A percentile compares a stretch with the other conserved stretches of the same genome.
Evolutionary conservation across 139 green algal species (phyloP).

Genomic region (Chlamydomonas schloesseri): DNA sequence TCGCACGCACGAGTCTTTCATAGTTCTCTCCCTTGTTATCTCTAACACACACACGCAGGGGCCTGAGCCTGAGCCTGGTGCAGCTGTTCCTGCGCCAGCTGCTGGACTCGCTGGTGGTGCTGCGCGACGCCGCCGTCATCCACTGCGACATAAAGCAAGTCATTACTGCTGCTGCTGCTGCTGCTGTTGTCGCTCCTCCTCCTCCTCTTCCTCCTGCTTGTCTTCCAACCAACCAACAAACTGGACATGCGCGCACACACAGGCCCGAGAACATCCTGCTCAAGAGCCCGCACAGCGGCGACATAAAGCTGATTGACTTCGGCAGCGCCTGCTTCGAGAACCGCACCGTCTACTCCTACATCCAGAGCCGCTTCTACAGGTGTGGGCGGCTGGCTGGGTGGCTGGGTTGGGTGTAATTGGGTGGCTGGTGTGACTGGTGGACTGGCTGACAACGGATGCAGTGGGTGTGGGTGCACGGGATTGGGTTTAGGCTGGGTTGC

Average conservation of each 20-base stretch:
- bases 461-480: too few relatives aligned
- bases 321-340: conserved; percentile 95
- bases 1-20: too few relatives aligned
- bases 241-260: too few relatives aligned
- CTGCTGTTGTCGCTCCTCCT: too few relatives aligned
- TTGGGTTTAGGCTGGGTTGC: too few relatives aligned
- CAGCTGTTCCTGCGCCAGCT: conserved; percentile 67
- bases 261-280: conserved; percentile 98
- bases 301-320: conserved; percentile 99
- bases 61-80: conserved; percentile 91
- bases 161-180: too few relatives aligned
- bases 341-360: conserved; percentile 97
- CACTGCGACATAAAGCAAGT: conserved; percentile 99
- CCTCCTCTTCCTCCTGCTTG: too few relatives aligned
- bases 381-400: not conserved
- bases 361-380: conserved; percentile 91
- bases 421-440: too few relatives aligned
- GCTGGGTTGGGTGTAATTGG: too few relatives aligned
- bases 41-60: conserved; percentile 51
- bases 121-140: conserved; percentile 91
- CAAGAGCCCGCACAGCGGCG: conserved; percentile 62
- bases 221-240: too few relatives aligned
- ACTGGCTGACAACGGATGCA: too few relatives aligned
- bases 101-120: conserved; percentile 85
- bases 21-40: too few relatives aligned